A percentile compares a stretch with the other conserved stretches of the same genome.
Conservation (phyloP, 2,329 filamentous ascomycete genomes). For the Trichophyton benhamiae region DNA sequence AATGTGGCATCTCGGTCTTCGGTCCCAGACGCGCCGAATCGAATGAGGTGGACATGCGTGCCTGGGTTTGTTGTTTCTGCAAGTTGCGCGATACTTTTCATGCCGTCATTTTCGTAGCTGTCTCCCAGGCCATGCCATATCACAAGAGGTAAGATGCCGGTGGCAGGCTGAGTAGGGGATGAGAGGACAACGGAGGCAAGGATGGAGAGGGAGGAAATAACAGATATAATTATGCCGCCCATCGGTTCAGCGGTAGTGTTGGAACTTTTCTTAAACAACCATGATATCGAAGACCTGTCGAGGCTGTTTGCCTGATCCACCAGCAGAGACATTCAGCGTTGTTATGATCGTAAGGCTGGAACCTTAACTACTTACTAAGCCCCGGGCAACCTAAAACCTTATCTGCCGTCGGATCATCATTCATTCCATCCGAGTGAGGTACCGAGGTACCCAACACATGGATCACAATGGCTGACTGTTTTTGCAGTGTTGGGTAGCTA, state of each 20-base stretch:
- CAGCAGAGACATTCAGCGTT: too few relatives aligned
- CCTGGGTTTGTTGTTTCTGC: conserved; percentile 63
- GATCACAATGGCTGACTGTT: too few relatives aligned
- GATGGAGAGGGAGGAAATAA: neutral
- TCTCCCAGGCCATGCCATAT: conserved; percentile 81
- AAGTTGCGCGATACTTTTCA: conserved; percentile 58
- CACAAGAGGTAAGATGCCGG: conserved; percentile 62
- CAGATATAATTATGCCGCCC: neutral
- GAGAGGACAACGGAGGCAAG: conserved; percentile 1
- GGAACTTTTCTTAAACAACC: neutral
- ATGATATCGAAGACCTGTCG: neutral
- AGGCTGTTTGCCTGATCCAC: too few relatives aligned
- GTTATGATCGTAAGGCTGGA: too few relatives aligned
- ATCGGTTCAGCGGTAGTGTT: neutral
- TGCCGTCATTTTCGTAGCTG: conserved; percentile 59
- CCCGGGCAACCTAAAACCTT: too few relatives aligned
- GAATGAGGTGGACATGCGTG: conserved; percentile 71
- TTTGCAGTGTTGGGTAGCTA: too few relatives aligned
- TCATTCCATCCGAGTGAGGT: too few relatives aligned
- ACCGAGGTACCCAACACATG: too few relatives aligned
- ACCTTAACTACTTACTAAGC: too few relatives aligned
- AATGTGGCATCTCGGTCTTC: conserved; percentile 75
- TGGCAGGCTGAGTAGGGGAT: neutral
- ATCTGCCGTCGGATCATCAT: too few relatives aligned
- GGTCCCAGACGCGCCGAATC: conserved; percentile 52